Evolutionary conservation across 257 asterid genomes (phyloP).

Genomic region (Gentiana dahurica): DNA sequence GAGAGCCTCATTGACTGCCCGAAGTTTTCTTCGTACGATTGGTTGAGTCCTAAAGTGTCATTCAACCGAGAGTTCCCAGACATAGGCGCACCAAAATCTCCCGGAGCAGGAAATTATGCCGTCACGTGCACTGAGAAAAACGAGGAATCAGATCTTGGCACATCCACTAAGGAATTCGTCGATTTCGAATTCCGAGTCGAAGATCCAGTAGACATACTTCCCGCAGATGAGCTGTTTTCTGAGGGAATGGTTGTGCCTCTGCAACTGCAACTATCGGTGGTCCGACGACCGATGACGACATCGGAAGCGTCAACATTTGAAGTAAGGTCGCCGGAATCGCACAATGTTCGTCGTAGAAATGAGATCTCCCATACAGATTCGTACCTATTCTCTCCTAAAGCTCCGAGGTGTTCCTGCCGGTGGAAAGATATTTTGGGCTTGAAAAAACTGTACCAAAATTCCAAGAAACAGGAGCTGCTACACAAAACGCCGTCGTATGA

Average conservation of each 20-base stretch:
- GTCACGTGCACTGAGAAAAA: slow-evolving; percentile 13
- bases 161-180: slow-evolving; percentile 24
- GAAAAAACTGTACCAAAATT: slow-evolving; percentile 54
- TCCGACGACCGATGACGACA: slow-evolving; percentile 25
- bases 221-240: slow-evolving; percentile 90
- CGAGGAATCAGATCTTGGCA: slow-evolving; percentile 51
- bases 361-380: slow-evolving; percentile 60
- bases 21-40: slow-evolving; percentile 30
- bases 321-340: slow-evolving; percentile 39
- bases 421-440: slow-evolving; percentile 87
- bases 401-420: slow-evolving; percentile 81
- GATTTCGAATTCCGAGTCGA: slow-evolving; percentile 89
- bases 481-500: slow-evolving; percentile 28
- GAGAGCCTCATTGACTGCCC: slow-evolving; percentile 37
- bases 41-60: slow-evolving; percentile 40
- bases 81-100: slow-evolving; percentile 10
- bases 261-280: slow-evolving; percentile 37
- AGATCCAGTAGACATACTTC: slow-evolving; percentile 75
- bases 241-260: slow-evolving; percentile 80
- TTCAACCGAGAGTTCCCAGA: slow-evolving; percentile 25
- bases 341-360: slow-evolving; percentile 30
- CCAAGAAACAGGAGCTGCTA: slow-evolving; percentile 33
- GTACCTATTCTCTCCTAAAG: slow-evolving; percentile 70
- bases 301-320: slow-evolving; percentile 20
- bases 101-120: slow-evolving; percentile 15